phyloP scores from a whole-genome alignment of 2,329 filamentous ascomycete species.

The Didymella pomorum region DNA sequence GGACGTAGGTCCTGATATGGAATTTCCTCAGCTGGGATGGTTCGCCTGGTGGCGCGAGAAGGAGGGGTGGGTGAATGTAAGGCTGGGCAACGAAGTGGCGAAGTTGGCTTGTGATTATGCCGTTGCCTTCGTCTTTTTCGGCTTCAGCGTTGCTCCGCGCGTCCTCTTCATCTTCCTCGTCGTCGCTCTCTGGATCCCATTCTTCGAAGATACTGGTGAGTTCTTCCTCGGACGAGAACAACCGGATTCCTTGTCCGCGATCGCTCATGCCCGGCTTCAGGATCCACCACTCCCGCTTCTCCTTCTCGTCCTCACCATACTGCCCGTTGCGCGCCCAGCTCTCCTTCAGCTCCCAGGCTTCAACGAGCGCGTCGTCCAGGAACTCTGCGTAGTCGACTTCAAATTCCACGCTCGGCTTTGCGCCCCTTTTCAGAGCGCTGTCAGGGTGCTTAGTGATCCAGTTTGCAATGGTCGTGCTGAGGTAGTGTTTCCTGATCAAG shows the following conservation, averaged over 20 bases:
- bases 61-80: slow-evolving; percentile 88
- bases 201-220: slow-evolving; percentile 88
- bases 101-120: slow-evolving; percentile 85
- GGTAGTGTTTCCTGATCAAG: slow-evolving; percentile 93
- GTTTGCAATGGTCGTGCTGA: slow-evolving; percentile 81
- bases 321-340: slow-evolving; percentile 74
- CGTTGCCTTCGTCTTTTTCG: slow-evolving; percentile 52
- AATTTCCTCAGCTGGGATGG: slow-evolving; percentile 73
- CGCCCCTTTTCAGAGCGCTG: slow-evolving; percentile 72
- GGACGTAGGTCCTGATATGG: slow-evolving; percentile 91
- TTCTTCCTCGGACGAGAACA: slow-evolving; percentile 86
- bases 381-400: slow-evolving; percentile 98
- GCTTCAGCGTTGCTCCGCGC: slow-evolving; percentile 43
- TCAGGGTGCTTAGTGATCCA: slow-evolving; percentile 86
- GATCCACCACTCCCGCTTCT: slow-evolving; percentile 87
- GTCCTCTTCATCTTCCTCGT: slow-evolving; percentile 55
- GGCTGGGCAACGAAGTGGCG: slow-evolving; percentile 96
- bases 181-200: slow-evolving; percentile 81
- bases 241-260: slow-evolving; percentile 86
- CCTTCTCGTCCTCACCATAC: slow-evolving; percentile 45
- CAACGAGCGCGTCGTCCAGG: slow-evolving; percentile 88
- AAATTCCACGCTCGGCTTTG: slow-evolving; percentile 83
- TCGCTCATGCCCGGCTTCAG: slow-evolving; percentile 98
- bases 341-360: slow-evolving; percentile 85
- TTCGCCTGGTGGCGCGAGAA: slow-evolving; percentile 61